Evolutionary conservation across 805 yeast genomes (phyloP), one percentile per base, ranked within the genome.

Genomic region (Candida boidinii): DNA sequence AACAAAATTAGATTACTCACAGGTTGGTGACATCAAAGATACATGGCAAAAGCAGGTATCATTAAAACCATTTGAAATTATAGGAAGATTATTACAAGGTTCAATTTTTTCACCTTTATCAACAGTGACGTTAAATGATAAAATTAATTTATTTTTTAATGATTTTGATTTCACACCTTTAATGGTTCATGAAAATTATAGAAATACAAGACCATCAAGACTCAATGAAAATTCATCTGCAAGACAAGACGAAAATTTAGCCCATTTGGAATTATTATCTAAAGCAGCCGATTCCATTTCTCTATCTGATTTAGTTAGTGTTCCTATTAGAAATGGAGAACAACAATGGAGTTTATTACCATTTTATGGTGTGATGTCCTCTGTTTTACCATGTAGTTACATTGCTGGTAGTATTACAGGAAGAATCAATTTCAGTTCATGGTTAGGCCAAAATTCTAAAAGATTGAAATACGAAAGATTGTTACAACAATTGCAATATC

Each of bases 261-360:
- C 69, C 9, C 84, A 77, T 42, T 56, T 90, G 37, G 65, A 70
- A 41, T 61, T 76, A 13, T 76, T 80, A 1, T 80, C 85, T 1
- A 60, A 65, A 19, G 97, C 98, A 0, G 85, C 97, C 0, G 86
- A 86, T 44, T 73, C 84, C 30, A 84, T 92, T 29, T 81, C 95
- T n/a, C 70, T 71, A 35, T 81, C 87, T 11, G 97, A 92, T 54
- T 53, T 80, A 17, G 80, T 88, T 17, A 95, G 86, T 49, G 64
- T 76, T 18, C 68, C 74, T 52, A 90, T 92, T 37, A 83, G 94
- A 50, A 81, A 94, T 28, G 73, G 90, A 26, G 95, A 88, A 44
- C 97, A 90, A 55, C 84, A 83, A 45, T 88, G 97, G 97, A 76
- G 92, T 39, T 66, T 90, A 38, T 70, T 92, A 65, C 98, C 97